Conservation (phyloP, 345 rosid species). For the Citrus glauca region DNA sequence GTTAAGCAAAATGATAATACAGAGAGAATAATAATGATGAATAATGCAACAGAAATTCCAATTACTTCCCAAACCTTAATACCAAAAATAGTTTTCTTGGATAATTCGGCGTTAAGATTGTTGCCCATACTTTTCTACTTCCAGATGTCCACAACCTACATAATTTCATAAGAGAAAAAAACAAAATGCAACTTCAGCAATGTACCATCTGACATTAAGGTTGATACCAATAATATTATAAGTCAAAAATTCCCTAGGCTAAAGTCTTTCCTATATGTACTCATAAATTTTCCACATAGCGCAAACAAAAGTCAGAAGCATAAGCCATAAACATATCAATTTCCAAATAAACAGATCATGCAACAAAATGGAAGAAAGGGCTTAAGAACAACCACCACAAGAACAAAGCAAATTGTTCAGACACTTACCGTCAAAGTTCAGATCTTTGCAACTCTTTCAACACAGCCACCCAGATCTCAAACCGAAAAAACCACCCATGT, state of each 20-base stretch:
- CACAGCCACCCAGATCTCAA: conserved; percentile 46
- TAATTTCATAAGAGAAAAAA: conserved; percentile 14
- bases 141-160: conserved; percentile 31
- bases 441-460: conserved; percentile 43
- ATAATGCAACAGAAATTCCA: conserved; percentile 67
- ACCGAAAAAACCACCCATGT: conserved; percentile 11
- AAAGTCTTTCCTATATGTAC: not conserved
- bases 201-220: conserved; percentile 3
- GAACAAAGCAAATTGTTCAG: conserved; percentile 7
- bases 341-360: conserved; percentile 27
- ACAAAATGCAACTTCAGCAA: conserved; percentile 11
- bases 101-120: conserved; percentile 63
- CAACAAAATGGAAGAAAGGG: not conserved
- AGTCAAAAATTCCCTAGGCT: not conserved
- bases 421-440: conserved; percentile 35
- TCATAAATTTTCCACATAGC: not conserved
- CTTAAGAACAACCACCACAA: not conserved
- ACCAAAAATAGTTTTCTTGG: conserved; percentile 62
- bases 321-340: conserved; percentile 10
- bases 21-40: conserved; percentile 68
- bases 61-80: conserved; percentile 88
- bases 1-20: conserved; percentile 67
- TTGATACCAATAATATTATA: not conserved
- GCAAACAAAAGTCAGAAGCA: not conserved
- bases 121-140: conserved; percentile 44